A percentile compares a stretch with the other conserved stretches of the same genome.
phyloP scores from a whole-genome alignment of 257 asterid genomes.

The Solanum neorickii region DNA sequence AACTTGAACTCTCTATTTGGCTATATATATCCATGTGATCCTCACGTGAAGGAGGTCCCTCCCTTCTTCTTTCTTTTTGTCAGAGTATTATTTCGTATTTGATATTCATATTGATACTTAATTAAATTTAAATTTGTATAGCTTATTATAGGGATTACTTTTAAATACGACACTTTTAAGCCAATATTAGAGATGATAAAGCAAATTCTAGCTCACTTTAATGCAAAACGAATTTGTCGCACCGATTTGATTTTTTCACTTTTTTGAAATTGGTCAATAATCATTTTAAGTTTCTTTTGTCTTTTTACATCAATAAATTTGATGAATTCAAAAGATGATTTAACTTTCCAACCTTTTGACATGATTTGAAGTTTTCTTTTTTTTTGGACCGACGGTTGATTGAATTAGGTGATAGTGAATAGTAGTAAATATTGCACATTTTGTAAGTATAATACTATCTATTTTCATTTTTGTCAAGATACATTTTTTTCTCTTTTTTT shows the following conservation, averaged over 20 bases:
- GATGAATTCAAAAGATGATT: too few species aligned
- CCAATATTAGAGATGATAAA: too few species aligned
- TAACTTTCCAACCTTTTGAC: neutral
- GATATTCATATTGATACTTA: neutral
- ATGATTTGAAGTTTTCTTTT: too few species aligned
- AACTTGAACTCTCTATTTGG: neutral
- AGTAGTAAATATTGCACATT: neutral
- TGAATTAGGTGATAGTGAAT: neutral
- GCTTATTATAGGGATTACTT: neutral
- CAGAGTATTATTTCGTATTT: rapidly evolving
- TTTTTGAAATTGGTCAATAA: too few species aligned
- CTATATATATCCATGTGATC: neutral
- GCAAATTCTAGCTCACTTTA: too few species aligned
- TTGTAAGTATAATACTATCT: neutral
- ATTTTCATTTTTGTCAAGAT: too few species aligned
- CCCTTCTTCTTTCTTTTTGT: neutral
- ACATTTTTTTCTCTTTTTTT: too few species aligned
- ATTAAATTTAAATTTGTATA: neutral
- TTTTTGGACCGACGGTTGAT: too few species aligned
- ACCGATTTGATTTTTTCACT: neutral
- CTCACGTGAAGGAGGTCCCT: conserved; percentile 3
- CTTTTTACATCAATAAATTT: neutral
- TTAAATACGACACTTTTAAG: neutral
- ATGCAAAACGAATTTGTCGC: too few species aligned
- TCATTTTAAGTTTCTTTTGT: neutral